phyloP scores from a whole-genome alignment of 2,329 filamentous ascomycete genomes.

The Botryotinia convoluta region DNA sequence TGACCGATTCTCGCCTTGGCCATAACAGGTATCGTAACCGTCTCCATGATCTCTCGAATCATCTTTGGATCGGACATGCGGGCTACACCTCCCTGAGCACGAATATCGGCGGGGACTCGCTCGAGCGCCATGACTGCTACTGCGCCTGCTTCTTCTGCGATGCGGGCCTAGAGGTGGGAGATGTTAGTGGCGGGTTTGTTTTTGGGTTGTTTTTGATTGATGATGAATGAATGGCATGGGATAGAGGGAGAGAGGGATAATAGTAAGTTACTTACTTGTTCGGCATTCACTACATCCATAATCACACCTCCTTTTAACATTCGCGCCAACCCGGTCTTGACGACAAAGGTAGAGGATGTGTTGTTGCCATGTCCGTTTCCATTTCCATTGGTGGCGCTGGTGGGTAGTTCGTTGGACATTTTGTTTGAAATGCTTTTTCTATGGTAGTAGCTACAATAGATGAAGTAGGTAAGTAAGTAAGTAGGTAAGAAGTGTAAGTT shows the following conservation, averaged over 20 bases:
- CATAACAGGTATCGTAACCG: slow-evolving; percentile 98
- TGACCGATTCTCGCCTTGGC: slow-evolving; percentile 97
- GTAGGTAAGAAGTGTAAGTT: background rate
- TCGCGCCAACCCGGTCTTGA: slow-evolving; percentile 93
- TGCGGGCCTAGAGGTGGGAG: slow-evolving; percentile 63
- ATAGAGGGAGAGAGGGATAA: background rate
- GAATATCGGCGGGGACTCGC: slow-evolving; percentile 94
- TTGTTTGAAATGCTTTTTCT: slow-evolving; percentile 33
- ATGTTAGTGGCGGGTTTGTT: slow-evolving; percentile 21
- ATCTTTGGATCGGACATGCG: slow-evolving; percentile 94
- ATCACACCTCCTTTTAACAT: slow-evolving; percentile 99
- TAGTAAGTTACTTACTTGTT: slow-evolving; percentile 54
- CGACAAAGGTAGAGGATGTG: slow-evolving; percentile 59
- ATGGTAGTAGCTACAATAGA: background rate
- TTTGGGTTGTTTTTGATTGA: background rate
- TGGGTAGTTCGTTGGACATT: slow-evolving; percentile 46
- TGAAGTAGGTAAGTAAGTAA: background rate
- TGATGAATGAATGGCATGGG: too few species aligned
- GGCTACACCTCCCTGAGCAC: slow-evolving; percentile 85
- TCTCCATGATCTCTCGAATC: slow-evolving; percentile 92
- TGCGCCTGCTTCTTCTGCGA: slow-evolving; percentile 95
- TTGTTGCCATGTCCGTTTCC: slow-evolving; percentile 30
- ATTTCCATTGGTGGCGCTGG: slow-evolving; percentile 31
- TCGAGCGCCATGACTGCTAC: slow-evolving; percentile 98
- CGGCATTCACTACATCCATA: slow-evolving; percentile 96